phyloP scores from a whole-genome alignment of 176 grass and related monocot species.

The Carex myosuroides region DNA sequence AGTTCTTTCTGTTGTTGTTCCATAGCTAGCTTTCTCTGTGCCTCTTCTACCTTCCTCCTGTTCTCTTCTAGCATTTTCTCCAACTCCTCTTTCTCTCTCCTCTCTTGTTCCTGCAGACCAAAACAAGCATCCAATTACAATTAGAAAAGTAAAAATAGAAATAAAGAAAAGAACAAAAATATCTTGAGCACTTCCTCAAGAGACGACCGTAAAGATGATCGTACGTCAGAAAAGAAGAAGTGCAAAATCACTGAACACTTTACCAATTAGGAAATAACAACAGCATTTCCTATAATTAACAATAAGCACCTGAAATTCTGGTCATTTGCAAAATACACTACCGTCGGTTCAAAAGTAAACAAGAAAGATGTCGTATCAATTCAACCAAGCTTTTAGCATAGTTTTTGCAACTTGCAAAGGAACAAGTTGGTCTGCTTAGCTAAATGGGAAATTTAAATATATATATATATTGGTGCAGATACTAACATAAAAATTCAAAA shows the following conservation, averaged over 20 bases:
- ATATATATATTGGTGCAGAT: neutral
- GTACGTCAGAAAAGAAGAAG: neutral
- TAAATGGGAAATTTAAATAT: neutral
- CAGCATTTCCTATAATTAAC: neutral
- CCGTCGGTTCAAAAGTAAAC: neutral
- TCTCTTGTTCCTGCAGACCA: constrained; percentile 57
- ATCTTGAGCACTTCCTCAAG: no score
- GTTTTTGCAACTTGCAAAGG: neutral
- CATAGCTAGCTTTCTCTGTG: constrained; percentile 65
- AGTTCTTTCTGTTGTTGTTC: constrained; percentile 88
- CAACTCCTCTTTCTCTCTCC: constrained; percentile 61
- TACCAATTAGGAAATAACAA: neutral
- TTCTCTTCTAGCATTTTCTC: constrained; percentile 90
- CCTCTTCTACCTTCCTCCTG: constrained; percentile 73
- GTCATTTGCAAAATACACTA: neutral
- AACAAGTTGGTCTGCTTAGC: neutral
- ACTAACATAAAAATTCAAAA: neutral
- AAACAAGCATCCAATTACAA: neutral
- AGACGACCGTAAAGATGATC: neutral
- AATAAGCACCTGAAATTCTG: neutral
- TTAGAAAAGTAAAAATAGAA: constrained; percentile 9
- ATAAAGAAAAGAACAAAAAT: neutral
- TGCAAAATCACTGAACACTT: neutral
- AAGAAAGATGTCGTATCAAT: neutral
- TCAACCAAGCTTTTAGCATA: neutral